These are phyloP conservation scores for Piloderma croceum DNA, from an alignment of 768 basidiomycete species.

Conservation along the genomic window DNA sequence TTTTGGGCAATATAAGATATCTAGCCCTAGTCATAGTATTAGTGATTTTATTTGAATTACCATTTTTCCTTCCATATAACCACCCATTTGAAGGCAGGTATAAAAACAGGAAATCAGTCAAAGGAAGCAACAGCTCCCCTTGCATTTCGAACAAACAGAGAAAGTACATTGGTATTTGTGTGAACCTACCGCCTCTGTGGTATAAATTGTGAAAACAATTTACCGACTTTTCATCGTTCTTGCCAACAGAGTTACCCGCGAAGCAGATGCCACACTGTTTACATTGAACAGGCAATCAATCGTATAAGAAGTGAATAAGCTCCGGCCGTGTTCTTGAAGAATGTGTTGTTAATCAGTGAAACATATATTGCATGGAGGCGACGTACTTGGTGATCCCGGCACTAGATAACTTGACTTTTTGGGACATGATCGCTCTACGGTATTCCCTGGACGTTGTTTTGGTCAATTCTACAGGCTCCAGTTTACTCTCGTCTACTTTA, in stretches of 20 bases:
- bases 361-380: not conserved
- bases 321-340: constrained; percentile 53
- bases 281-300: constrained; percentile 75
- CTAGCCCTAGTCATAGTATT: no score
- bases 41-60: no score
- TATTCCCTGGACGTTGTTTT: constrained; percentile 53
- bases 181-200: no score
- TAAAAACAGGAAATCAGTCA: no score
- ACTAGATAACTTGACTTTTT: constrained; percentile 57
- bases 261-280: constrained; percentile 92
- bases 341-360: not conserved
- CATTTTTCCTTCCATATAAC: no score
- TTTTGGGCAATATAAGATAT: no score
- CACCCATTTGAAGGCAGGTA: no score
- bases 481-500: constrained; percentile 29
- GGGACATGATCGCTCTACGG: constrained; percentile 50
- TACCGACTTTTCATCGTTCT: no score
- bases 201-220: no score
- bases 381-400: constrained; percentile 70
- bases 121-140: no score
- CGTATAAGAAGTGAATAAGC: constrained; percentile 65
- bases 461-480: constrained; percentile 37
- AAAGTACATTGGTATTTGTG: no score
- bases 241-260: constrained; percentile 63
- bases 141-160: no score